phyloP scores from a whole-genome alignment of 2,329 filamentous ascomycete species.

The Helotiales sp. region DNA sequence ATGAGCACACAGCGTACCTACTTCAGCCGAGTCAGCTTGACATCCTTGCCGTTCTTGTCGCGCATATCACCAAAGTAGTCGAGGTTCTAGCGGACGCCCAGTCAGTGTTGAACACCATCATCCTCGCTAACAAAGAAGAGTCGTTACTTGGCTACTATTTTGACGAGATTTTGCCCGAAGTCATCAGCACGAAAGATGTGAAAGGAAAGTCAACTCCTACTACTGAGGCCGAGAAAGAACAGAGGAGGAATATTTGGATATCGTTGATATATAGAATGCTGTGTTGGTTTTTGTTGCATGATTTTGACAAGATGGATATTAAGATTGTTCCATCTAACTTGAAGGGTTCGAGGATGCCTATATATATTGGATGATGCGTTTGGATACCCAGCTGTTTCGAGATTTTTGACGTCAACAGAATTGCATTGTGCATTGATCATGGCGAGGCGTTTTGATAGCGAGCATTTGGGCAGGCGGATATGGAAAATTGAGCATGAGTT shows the following conservation, averaged over 20 bases:
- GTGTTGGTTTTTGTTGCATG: constrained; percentile 58
- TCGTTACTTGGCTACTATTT: constrained; percentile 56
- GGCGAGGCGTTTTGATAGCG: not conserved
- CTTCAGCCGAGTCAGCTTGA: constrained; percentile 21
- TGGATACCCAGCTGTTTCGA: not conserved
- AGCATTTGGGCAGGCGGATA: not conserved
- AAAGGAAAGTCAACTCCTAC: not conserved
- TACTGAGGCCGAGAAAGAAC: constrained; percentile 15
- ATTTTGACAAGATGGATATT: constrained; percentile 55
- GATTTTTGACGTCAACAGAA: not conserved
- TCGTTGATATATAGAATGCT: constrained; percentile 57
- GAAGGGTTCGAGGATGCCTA: constrained; percentile 53
- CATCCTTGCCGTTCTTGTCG: constrained; percentile 28
- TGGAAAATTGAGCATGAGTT: not conserved
- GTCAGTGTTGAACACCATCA: constrained; percentile 30
- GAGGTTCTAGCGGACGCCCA: constrained; percentile 47
- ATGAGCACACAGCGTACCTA: constrained; percentile 26
- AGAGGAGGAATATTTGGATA: constrained; percentile 49
- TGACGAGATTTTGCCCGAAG: constrained; percentile 41
- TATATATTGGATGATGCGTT: constrained; percentile 48
- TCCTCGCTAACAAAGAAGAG: constrained; percentile 49
- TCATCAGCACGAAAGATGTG: constrained; percentile 37
- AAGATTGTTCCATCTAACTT: constrained; percentile 55
- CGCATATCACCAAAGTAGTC: constrained; percentile 35
- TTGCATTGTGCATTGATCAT: not conserved